Conservation (phyloP, 2,329 filamentous ascomycete genomes). For the Aspergillaceae sp. region DNA sequence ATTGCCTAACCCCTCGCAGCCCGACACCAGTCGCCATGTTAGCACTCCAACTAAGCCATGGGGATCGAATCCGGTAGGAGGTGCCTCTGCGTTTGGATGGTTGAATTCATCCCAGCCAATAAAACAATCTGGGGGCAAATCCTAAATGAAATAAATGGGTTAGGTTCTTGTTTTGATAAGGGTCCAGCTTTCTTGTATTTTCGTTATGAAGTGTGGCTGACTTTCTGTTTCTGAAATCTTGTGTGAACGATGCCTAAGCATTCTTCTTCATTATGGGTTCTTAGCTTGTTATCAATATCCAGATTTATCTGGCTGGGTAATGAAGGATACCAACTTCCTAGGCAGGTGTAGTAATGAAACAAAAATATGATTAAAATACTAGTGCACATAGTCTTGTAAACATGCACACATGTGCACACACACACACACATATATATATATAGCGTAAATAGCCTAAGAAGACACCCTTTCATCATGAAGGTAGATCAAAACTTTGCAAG, state of each 20-base stretch:
- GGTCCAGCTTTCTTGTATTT: background rate
- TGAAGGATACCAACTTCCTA: too few species aligned
- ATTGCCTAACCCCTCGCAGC: background rate
- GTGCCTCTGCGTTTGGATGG: slow-evolving; percentile 92
- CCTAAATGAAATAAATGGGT: slow-evolving; percentile 18
- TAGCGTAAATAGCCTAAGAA: background rate
- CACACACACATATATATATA: background rate
- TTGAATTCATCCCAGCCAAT: slow-evolving; percentile 49
- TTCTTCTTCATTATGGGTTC: too few species aligned
- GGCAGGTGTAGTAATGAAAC: too few species aligned
- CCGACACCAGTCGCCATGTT: slow-evolving; percentile 3
- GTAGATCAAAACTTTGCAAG: slow-evolving; percentile 51
- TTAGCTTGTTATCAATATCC: too few species aligned
- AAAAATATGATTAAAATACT: too few species aligned
- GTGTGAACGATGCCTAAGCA: too few species aligned
- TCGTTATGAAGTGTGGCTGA: too few species aligned
- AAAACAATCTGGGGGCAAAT: slow-evolving; percentile 7
- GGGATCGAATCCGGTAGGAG: slow-evolving; percentile 73
- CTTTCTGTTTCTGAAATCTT: too few species aligned
- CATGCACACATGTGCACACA: too few species aligned
- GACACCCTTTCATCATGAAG: background rate
- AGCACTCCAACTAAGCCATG: slow-evolving; percentile 39
- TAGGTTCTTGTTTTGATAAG: background rate
- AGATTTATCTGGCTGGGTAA: too few species aligned
- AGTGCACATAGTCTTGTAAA: too few species aligned